phyloP scores from a whole-genome alignment of 495 filamentous ascomycete species.

The Tuber melanosporum region DNA sequence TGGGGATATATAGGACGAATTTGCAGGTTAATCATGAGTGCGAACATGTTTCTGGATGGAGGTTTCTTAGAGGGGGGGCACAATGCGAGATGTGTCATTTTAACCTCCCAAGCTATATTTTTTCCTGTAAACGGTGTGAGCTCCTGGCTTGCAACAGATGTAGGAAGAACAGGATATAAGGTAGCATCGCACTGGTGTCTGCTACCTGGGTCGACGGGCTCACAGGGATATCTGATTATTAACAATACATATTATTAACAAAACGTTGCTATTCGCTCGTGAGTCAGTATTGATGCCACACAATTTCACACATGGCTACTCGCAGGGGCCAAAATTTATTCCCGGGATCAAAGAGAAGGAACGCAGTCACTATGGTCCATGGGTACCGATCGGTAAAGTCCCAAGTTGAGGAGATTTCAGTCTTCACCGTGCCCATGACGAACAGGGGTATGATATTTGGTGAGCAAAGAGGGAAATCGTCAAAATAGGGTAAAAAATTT shows the following conservation, averaged over 20 bases:
- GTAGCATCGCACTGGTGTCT: not conserved
- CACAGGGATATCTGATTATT: not conserved
- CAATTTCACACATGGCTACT: not conserved
- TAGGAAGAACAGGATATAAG: constrained; percentile 34
- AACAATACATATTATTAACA: not conserved
- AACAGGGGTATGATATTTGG: no score
- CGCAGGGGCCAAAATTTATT: not conserved
- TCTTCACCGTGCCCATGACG: no score
- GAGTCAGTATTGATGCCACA: not conserved
- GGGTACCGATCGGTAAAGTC: not conserved
- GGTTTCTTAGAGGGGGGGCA: not conserved
- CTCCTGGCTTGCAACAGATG: constrained; percentile 29
- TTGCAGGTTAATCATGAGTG: constrained; percentile 21
- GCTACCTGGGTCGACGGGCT: not conserved
- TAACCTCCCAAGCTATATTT: constrained; percentile 17
- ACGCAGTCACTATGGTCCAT: not conserved
- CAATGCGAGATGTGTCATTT: constrained; percentile 31
- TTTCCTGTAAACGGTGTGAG: constrained; percentile 23
- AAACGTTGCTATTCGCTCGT: not conserved
- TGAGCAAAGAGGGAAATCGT: no score
- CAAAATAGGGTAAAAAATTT: no score
- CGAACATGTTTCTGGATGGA: constrained; percentile 25
- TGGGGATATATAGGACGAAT: not conserved
- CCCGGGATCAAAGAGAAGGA: not conserved
- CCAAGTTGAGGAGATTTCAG: not conserved